Percentiles rank a stretch among this genome's conserved stretches.
Evolutionary conservation across 1,139 yeast genomes (phyloP).

Genomic region (Williopsis jadinii): DNA sequence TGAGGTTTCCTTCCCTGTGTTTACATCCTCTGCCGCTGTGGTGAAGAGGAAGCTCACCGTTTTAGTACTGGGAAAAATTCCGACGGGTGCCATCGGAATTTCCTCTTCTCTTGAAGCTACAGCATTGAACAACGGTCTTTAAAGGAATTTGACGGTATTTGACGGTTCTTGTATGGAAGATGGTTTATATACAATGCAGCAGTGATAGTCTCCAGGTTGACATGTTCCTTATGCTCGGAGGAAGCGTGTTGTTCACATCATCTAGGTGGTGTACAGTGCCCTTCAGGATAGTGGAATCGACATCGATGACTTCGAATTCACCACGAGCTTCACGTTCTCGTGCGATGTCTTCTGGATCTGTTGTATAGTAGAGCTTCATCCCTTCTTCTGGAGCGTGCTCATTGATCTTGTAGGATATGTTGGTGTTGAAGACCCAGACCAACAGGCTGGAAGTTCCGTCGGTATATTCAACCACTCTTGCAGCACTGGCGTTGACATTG

Average conservation of each 20-base stretch:
- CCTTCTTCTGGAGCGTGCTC: constrained; percentile 23
- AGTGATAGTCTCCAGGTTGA: constrained; percentile 28
- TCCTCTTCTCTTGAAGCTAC: too few species aligned
- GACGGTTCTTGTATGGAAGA: too few species aligned
- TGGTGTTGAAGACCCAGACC: constrained; percentile 56
- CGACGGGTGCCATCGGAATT: too few species aligned
- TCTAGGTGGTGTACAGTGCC: constrained; percentile 27
- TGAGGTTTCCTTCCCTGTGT: too few species aligned
- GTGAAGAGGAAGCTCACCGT: too few species aligned
- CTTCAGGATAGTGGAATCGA: constrained; percentile 26
- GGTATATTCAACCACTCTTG: constrained; percentile 32
- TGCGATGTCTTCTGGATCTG: constrained; percentile 17
- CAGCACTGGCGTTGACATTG: constrained; percentile 40
- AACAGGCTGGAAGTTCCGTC: constrained; percentile 19
- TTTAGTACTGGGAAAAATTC: too few species aligned
- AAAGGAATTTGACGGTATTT: too few species aligned
- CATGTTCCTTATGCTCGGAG: constrained; percentile 25
- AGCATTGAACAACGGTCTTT: too few species aligned
- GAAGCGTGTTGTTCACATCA: constrained; percentile 27
- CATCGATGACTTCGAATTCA: constrained; percentile 31
- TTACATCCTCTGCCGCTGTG: too few species aligned
- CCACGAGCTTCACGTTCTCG: constrained; percentile 26
- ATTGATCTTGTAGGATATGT: constrained; percentile 28
- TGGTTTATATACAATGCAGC: not conserved
- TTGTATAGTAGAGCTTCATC: constrained; percentile 37